phyloP scores from a whole-genome alignment of 1,284 basidiomycete species.

The Ustilago shanxiensis region DNA sequence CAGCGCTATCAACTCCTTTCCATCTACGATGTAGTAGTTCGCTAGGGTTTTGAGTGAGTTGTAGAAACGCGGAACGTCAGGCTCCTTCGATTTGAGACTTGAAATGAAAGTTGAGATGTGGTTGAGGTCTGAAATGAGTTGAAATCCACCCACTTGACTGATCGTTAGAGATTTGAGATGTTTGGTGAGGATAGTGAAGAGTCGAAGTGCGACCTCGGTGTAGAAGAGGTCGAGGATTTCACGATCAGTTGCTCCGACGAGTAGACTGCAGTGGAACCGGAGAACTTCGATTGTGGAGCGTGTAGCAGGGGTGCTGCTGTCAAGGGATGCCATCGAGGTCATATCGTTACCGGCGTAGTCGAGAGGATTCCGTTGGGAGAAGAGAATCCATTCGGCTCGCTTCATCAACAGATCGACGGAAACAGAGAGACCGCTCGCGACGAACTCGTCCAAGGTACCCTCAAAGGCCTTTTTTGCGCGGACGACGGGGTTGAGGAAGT shows the following conservation, averaged over 20 bases:
- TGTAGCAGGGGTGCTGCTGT: constrained; percentile 85
- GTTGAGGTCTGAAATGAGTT: constrained; percentile 95
- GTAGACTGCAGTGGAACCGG: constrained; percentile 86
- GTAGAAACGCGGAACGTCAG: constrained; percentile 85
- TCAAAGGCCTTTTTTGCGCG: constrained; percentile 97
- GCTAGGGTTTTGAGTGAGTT: constrained; percentile 95
- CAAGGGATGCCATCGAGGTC: constrained; percentile 49
- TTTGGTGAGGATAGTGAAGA: constrained; percentile 91
- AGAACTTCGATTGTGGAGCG: constrained; percentile 86
- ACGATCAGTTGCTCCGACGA: constrained; percentile 92
- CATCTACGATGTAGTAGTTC: constrained; percentile 81
- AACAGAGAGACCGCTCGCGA: constrained; percentile 90
- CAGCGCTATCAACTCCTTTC: constrained; percentile 79
- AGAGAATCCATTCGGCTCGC: constrained; percentile 94
- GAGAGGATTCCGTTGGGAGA: constrained; percentile 82
- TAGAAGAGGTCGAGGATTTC: constrained; percentile 98
- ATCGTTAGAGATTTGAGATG: constrained; percentile 98
- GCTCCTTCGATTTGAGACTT: constrained; percentile 63
- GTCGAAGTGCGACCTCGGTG: constrained; percentile 91
- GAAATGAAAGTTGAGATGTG: constrained; percentile 89
- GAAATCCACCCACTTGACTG: constrained; percentile 90
- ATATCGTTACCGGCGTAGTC: constrained; percentile 75
- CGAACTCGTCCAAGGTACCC: constrained; percentile 88
- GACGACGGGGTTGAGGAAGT: constrained; percentile 92
- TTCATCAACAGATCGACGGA: constrained; percentile 96